Percentiles rank a stretch among this genome's conserved stretches.
Conservation (phyloP, 495 filamentous ascomycete genomes). For the Penicillium herquei region DNA sequence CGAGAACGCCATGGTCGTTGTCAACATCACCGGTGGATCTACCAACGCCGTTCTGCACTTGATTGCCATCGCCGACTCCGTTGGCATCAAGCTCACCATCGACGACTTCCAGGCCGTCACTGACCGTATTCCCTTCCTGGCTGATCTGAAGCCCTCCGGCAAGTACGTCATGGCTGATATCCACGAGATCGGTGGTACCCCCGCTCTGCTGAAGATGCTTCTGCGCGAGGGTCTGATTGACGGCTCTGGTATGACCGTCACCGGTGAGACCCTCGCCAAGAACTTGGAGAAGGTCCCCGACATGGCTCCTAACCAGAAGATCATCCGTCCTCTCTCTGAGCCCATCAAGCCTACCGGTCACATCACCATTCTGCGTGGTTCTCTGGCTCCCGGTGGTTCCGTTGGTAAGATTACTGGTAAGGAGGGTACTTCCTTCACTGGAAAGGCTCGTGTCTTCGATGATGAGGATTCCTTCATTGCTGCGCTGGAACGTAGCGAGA, state of each 20-base stretch:
- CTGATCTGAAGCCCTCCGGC: constrained; percentile 94
- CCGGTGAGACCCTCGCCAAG: constrained; percentile 88
- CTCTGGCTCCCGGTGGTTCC: constrained; percentile 83
- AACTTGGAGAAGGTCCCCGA: constrained; percentile 77
- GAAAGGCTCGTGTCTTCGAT: constrained; percentile 86
- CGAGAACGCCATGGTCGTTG: constrained; percentile 93
- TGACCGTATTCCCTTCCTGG: constrained; percentile 87
- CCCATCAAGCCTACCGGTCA: constrained; percentile 94
- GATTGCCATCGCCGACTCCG: constrained; percentile 92
- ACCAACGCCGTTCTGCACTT: constrained; percentile 97
- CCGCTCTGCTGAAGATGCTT: constrained; percentile 85
- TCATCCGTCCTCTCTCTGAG: constrained; percentile 87
- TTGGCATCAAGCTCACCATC: constrained; percentile 89
- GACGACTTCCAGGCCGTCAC: constrained; percentile 97
- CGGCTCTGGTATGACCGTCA: constrained; percentile 86
- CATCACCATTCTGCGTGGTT: constrained; percentile 93
- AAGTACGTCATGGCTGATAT: constrained; percentile 97
- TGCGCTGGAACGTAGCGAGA: constrained; percentile 74
- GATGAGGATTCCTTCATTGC: constrained; percentile 76
- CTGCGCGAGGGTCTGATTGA: constrained; percentile 87
- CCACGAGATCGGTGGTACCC: constrained; percentile 86
- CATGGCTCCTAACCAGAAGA: constrained; percentile 80
- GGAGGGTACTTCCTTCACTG: constrained; percentile 85
- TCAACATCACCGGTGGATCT: constrained; percentile 92
- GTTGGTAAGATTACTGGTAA: constrained; percentile 99